Base-by-base conservation (phyloP, 1,139 yeast species). In the Taphrina sp. region DNA sequence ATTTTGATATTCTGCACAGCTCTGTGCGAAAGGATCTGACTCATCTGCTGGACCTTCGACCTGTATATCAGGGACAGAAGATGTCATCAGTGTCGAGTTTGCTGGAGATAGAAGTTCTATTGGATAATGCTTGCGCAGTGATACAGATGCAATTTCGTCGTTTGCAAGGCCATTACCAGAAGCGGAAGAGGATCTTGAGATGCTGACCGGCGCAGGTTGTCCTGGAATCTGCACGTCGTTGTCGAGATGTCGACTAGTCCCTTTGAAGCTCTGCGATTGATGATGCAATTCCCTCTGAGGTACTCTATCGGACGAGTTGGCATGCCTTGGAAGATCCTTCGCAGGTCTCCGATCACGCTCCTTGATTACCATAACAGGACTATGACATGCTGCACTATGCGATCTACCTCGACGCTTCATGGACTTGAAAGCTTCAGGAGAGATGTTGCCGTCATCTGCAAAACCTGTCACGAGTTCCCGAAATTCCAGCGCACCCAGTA, bases 401-500 rank as follows among this genome's bases (percentile, higher is more conserved):
- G 35, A 12, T 43, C 47, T 29, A 4, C 38, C 38, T 12, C 47
- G 47, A 29, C 26, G 24, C 19, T 31, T 29, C 23, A 31, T 43
- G n/a, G 47, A 23, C 20, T 43, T 43, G 26, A 29, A 29, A 7
- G 37, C 29, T 17, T 22, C 23, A 12, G 36, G 52, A 5, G 43
- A 45, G 17, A 26, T 22, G 41, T 24, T 19, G 7, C 26, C 24
- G 12, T 45, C 52, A 22, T 45, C 52, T 20, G 34, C 43, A 8
- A 34, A 35, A 16, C 42, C 35, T 55, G 56, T 66, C 61, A 61
- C 62, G 28, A 61, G 64, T 34, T 64, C 68, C 31, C 69, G 70
- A 55, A 72, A 67, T 51, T 74, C 77, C 23, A 76, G 63, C 0
- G 79, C 78, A 37, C 72, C 69, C 38, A 74, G 65, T 7, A 76